A percentile compares a stretch with the other conserved stretches of the same genome.
Evolutionary conservation across 441 rosid species (phyloP).

Genomic region (Sinapis alba): DNA sequence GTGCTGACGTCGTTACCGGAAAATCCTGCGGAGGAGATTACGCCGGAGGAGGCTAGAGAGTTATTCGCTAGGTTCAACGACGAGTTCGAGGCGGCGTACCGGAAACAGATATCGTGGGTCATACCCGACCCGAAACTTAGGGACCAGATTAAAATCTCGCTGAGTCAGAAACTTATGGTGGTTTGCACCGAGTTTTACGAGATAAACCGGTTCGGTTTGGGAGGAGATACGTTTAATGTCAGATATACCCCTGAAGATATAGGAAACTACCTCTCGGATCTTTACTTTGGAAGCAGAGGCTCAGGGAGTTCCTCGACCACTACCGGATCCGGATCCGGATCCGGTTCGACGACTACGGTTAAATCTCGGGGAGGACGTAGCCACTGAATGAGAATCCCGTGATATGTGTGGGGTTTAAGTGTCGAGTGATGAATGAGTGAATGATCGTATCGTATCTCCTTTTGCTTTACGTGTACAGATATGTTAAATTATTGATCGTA

Average conservation of each 20-base stretch:
- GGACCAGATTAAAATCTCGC: constrained; percentile 56
- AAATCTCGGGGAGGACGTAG: constrained; percentile 31
- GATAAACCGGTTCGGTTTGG: constrained; percentile 38
- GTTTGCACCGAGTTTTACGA: constrained; percentile 53
- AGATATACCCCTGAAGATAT: constrained; percentile 75
- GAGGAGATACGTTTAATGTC: constrained; percentile 37
- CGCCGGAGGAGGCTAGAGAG: constrained; percentile 39
- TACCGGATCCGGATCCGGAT: constrained; percentile 39
- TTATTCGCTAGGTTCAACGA: constrained; percentile 48
- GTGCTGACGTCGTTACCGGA: constrained; percentile 56
- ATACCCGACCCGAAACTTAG: constrained; percentile 59
- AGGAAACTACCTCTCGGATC: constrained; percentile 57
- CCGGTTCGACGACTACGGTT: constrained; percentile 31
- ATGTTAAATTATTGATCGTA: too few relatives aligned
- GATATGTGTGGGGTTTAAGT: too few relatives aligned
- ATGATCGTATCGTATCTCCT: too few relatives aligned
- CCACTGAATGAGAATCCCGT: constrained; percentile 17
- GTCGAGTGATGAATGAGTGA: too few relatives aligned
- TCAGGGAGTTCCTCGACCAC: constrained; percentile 40
- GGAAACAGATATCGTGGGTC: constrained; percentile 63
- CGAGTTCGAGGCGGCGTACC: constrained; percentile 55
- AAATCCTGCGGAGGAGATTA: constrained; percentile 34
- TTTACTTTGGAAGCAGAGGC: constrained; percentile 52
- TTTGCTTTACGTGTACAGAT: too few relatives aligned
- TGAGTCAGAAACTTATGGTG: constrained; percentile 51